These are phyloP conservation scores for Syncephalis plumigaleata DNA, from an alignment of 371 early-diverging fungal genomes.

Conservation along the genomic window DNA sequence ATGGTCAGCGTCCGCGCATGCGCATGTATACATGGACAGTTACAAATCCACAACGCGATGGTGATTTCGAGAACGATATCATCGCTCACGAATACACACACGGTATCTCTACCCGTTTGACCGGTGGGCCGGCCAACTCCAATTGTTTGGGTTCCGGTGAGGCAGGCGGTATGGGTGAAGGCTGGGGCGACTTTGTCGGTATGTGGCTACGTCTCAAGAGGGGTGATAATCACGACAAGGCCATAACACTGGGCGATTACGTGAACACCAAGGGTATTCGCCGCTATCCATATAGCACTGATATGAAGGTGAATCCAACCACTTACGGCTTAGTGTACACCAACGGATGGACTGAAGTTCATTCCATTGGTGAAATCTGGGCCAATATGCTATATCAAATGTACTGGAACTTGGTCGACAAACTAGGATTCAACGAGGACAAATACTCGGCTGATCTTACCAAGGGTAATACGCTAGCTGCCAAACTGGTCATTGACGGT, in stretches of 20 bases:
- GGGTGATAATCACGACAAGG: slow-evolving; percentile 32
- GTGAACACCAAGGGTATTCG: slow-evolving; percentile 67
- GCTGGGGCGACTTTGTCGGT: slow-evolving; percentile 86
- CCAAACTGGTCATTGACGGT: slow-evolving; percentile 76
- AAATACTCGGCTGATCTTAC: slow-evolving; percentile 6
- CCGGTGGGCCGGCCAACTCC: slow-evolving; percentile 29
- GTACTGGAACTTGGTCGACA: too few relatives aligned
- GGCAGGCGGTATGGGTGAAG: slow-evolving; percentile 35
- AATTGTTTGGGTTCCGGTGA: slow-evolving; percentile 13
- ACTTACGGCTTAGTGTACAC: slow-evolving; percentile 64
- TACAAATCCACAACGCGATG: slow-evolving; percentile 17
- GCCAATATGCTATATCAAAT: slow-evolving; percentile 77
- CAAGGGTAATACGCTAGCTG: slow-evolving; percentile 66
- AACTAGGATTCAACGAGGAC: slow-evolving; percentile 39
- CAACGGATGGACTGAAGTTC: slow-evolving; percentile 67
- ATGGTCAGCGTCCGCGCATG: slow-evolving; percentile 19
- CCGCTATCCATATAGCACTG: slow-evolving; percentile 74
- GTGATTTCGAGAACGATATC: slow-evolving; percentile 7
- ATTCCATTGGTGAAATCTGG: slow-evolving; percentile 91
- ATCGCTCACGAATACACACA: slow-evolving; percentile 31
- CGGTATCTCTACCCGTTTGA: slow-evolving; percentile 29
- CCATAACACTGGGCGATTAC: slow-evolving; percentile 65
- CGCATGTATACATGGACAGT: slow-evolving; percentile 19
- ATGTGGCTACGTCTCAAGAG: slow-evolving; percentile 50
- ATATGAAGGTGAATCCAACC: slow-evolving; percentile 56